A percentile compares a stretch with the other conserved stretches of the same genome.
Evolutionary conservation across 2,329 filamentous ascomycete species (phyloP).

Genomic region (Clonostachys rosea): DNA sequence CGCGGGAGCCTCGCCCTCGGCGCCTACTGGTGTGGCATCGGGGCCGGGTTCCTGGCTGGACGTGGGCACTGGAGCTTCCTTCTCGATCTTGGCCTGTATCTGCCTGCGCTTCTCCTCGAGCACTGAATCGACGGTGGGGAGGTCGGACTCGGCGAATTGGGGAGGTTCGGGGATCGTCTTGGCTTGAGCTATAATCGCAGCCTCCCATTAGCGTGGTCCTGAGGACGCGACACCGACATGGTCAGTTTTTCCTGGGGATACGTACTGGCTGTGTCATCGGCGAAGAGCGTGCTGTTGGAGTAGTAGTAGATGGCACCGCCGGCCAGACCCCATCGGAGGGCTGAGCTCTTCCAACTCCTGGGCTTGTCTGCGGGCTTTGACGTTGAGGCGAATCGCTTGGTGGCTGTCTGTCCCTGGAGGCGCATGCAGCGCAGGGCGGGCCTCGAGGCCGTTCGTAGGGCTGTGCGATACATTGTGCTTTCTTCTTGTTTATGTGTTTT

Average conservation of each 20-base stretch:
- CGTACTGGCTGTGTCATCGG: constrained; percentile 75
- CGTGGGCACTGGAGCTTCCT: constrained; percentile 14
- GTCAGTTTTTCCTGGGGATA: constrained; percentile 5
- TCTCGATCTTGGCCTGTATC: constrained; percentile 19
- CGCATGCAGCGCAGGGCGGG: constrained; percentile 33
- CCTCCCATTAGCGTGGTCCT: not conserved
- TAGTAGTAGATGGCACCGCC: constrained; percentile 84
- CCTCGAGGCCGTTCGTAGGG: constrained; percentile 40
- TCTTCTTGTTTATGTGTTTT: not conserved
- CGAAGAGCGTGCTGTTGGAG: constrained; percentile 83
- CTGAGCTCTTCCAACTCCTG: constrained; percentile 77
- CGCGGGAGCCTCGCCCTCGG: constrained; percentile 29
- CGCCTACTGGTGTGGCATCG: constrained; percentile 9
- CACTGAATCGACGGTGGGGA: constrained; percentile 63
- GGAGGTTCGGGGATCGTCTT: constrained; percentile 33
- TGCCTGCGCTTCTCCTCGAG: constrained; percentile 58
- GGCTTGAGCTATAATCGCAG: constrained; percentile 8
- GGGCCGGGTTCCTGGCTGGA: constrained; percentile 1
- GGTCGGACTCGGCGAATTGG: constrained; percentile 50
- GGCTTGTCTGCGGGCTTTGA: constrained; percentile 55
- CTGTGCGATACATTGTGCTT: constrained; percentile 46
- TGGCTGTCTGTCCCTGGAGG: constrained; percentile 20
- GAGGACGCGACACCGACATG: constrained; percentile 1
- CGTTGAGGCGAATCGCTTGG: constrained; percentile 49
- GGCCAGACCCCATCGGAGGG: constrained; percentile 70